Conservation (phyloP, 768 basidiomycete genomes). For the Boletus insuetus region DNA sequence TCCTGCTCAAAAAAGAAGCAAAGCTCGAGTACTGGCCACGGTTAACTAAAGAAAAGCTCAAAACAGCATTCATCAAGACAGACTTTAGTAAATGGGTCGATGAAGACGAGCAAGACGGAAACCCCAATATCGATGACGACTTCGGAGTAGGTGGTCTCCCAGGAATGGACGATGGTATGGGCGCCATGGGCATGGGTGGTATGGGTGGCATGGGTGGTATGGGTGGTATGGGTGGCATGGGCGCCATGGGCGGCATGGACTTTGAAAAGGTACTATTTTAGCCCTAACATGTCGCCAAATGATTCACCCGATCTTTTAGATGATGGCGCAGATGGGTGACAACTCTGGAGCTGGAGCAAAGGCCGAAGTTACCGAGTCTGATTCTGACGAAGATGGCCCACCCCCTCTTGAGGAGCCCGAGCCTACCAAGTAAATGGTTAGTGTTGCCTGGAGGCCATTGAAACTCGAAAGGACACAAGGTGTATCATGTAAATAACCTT, state of each 20-base stretch:
- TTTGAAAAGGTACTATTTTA: too few species aligned
- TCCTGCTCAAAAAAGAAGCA: slow-evolving; percentile 78
- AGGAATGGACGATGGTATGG: slow-evolving; percentile 37
- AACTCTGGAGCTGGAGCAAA: too few species aligned
- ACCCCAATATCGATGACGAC: slow-evolving; percentile 37
- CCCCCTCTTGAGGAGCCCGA: too few species aligned
- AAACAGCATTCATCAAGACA: slow-evolving; percentile 83
- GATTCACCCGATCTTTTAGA: too few species aligned
- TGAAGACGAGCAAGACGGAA: slow-evolving; percentile 92
- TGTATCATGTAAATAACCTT: too few species aligned
- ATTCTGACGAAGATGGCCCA: too few species aligned
- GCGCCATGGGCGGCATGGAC: not conserved
- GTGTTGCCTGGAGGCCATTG: too few species aligned
- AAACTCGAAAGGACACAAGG: too few species aligned
- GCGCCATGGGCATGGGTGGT: not conserved
- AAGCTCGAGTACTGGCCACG: slow-evolving; percentile 88
- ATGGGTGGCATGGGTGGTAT: not conserved
- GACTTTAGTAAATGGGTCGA: slow-evolving; percentile 96
- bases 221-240: not conserved
- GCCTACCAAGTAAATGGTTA: too few species aligned
- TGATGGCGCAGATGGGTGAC: too few species aligned
- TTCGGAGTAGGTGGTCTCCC: slow-evolving; percentile 33
- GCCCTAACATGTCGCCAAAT: too few species aligned
- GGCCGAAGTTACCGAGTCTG: too few species aligned
- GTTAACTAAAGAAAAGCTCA: slow-evolving; percentile 84